A percentile compares a stretch with the other conserved stretches of the same genome.
phyloP scores from a whole-genome alignment of 306 rosid genomes.

The Quercus engelmannii region DNA sequence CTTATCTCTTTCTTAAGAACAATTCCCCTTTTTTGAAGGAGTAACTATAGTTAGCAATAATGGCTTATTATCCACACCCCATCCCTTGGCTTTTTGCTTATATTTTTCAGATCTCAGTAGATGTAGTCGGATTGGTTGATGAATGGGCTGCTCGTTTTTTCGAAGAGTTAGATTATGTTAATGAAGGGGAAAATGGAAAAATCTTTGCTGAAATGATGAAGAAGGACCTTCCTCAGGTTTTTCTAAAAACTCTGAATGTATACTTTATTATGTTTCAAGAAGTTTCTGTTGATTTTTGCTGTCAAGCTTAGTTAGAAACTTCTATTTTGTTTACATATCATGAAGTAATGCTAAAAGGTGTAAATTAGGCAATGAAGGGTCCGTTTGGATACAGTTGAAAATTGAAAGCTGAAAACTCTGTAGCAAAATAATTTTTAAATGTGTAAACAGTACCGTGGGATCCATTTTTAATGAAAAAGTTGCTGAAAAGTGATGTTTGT shows the following conservation, averaged over 20 bases:
- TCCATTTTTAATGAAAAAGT: too few relatives aligned
- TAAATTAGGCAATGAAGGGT: not conserved
- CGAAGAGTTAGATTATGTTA: conserved; percentile 93
- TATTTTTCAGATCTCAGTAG: conserved; percentile 69
- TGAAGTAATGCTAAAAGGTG: not conserved
- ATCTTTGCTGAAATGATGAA: conserved; percentile 92
- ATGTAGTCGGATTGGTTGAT: conserved; percentile 97
- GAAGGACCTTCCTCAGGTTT: conserved; percentile 96
- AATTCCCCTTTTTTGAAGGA: not conserved
- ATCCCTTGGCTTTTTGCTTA: conserved; percentile 16
- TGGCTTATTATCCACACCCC: conserved; percentile 10
- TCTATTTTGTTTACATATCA: not conserved
- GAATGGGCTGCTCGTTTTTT: conserved; percentile 99
- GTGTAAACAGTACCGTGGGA: too few relatives aligned
- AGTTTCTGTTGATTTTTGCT: not conserved
- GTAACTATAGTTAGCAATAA: conserved; percentile 19
- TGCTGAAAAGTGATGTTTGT: too few relatives aligned
- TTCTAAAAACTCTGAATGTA: conserved; percentile 11
- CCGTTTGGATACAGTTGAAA: too few relatives aligned
- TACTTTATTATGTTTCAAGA: conserved; percentile 1
- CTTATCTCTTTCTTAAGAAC: conserved; percentile 2
- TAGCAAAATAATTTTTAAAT: too few relatives aligned
- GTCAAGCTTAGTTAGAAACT: not conserved
- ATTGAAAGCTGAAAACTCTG: too few relatives aligned
- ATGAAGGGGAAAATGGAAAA: conserved; percentile 94